Evolutionary conservation across 768 basidiomycete genomes (phyloP).

Genomic region (Candolleomyces efflorescens): DNA sequence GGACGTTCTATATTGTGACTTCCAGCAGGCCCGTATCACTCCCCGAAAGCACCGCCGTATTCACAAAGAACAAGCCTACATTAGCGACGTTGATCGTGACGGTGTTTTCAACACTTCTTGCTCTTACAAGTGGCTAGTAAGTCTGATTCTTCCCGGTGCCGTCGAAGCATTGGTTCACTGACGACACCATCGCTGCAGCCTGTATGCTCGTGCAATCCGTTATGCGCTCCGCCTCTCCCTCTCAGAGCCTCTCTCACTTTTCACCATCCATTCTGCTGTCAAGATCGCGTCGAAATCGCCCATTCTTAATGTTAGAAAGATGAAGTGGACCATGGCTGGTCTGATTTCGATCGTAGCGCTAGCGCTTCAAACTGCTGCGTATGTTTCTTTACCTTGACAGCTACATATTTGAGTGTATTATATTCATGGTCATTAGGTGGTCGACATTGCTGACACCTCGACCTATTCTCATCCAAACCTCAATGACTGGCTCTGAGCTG

Average conservation of each 20-base stretch:
- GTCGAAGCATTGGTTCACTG: not conserved
- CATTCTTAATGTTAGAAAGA: not conserved
- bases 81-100: not conserved
- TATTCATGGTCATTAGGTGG: not conserved
- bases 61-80: not conserved
- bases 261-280: not conserved
- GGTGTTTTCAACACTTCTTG: not conserved
- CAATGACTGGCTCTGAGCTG: not conserved
- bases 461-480: not conserved
- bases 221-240: not conserved
- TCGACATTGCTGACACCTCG: not conserved
- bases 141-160: not conserved
- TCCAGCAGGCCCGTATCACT: not conserved
- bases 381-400: not conserved
- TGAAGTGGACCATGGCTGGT: not conserved
- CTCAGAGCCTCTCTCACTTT: not conserved
- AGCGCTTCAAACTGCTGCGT: not conserved
- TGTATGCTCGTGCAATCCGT: not conserved
- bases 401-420: not conserved
- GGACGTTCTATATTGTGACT: not conserved
- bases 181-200: not conserved
- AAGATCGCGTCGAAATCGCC: not conserved
- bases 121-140: not conserved
- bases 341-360: not conserved
- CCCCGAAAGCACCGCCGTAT: not conserved